Percentiles rank a stretch among this genome's conserved stretches.
phyloP scores from a whole-genome alignment of 768 basidiomycete species.

The Mycena leptocephala region DNA sequence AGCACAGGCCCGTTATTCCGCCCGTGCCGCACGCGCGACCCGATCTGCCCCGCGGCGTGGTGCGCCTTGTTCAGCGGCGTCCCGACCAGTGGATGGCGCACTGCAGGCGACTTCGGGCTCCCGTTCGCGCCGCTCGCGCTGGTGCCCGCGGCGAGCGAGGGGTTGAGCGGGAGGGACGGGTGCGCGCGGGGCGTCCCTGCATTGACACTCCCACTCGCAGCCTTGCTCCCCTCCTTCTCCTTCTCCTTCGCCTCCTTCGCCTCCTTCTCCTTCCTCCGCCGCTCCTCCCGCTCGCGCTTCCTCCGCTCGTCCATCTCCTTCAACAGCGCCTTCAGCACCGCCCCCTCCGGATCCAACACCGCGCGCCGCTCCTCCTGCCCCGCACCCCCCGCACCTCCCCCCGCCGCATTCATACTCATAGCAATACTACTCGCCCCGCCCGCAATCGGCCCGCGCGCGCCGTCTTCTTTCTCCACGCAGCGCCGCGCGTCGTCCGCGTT shows the following conservation, averaged over 20 bases:
- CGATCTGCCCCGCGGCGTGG: background rate
- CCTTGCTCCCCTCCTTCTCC: constrained; percentile 43
- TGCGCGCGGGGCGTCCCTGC: background rate
- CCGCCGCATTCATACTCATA: too few relatives aligned
- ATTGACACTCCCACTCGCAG: too few relatives aligned
- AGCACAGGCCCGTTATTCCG: background rate
- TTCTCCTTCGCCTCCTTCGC: too few relatives aligned
- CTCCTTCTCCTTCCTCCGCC: constrained; percentile 65
- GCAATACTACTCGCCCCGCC: constrained; percentile 37
- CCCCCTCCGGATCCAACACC: constrained; percentile 86
- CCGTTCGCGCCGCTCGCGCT: background rate
- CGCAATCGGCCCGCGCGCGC: constrained; percentile 68
- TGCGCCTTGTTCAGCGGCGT: background rate
- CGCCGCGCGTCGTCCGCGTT: constrained; percentile 78
- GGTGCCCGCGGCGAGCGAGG: background rate
- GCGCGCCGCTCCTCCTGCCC: constrained; percentile 77
- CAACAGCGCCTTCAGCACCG: constrained; percentile 74
- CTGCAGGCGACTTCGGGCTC: background rate
- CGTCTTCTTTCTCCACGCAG: constrained; percentile 80
- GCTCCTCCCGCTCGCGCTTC: constrained; percentile 69
- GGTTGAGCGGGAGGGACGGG: constrained; percentile 23
- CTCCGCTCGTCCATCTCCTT: constrained; percentile 68
- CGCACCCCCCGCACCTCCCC: constrained; percentile 57
- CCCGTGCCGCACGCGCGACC: background rate
- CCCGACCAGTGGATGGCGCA: background rate